Base-by-base conservation (phyloP, 2,329 filamentous ascomycete species). In the Grosmannia huntii region DNA sequence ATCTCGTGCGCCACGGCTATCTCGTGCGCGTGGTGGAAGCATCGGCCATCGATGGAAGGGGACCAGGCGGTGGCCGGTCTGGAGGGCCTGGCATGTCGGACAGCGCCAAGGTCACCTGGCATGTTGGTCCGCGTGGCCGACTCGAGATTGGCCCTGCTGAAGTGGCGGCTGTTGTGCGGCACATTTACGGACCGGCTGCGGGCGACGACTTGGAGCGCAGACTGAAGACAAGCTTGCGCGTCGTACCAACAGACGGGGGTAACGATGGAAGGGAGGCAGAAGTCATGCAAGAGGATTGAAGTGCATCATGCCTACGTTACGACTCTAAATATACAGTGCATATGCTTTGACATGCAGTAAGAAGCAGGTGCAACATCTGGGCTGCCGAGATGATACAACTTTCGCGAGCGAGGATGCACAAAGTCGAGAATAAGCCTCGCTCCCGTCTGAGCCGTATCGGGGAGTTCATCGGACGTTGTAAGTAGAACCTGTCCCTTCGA, bases 1-100 rank as follows among this genome's bases (percentile, higher is more conserved):
- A 82, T 56, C 85, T 97, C 75, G 80, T 85, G 62, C 85, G 81
- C 62, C 90, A 97, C 57, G 88, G 87, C 0, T 99, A 99, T 67
- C 74, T 99, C 3, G 77, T 90, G 41, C 87, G 83, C 62, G 79
- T 85, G 55, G 79, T 84, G 23, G 90, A 96, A 64, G 82, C 1
- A 89, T 87, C 28, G 89, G 95, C 44, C 85, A 92, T 62, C 10
- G 61, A 62, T 19, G 59, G 19, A 1, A 55, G 50, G 14, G 57
- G 52, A 1, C 48, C 41, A 1, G 56, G 54, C 28, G 56, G 59
- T n/a, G 56, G 54, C n/a, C 50, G 46, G 5, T 41, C 44, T 2
- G 50, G 25, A n/a, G 51, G 52, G 11, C 19, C 16, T 6, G 41
- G 28, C 25, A n/a, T 27, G 4, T 27, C 51, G 5, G 36, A 51